Evolutionary conservation across 345 rosid genomes (phyloP).

Genomic region (Melaleuca quinquenervia): DNA sequence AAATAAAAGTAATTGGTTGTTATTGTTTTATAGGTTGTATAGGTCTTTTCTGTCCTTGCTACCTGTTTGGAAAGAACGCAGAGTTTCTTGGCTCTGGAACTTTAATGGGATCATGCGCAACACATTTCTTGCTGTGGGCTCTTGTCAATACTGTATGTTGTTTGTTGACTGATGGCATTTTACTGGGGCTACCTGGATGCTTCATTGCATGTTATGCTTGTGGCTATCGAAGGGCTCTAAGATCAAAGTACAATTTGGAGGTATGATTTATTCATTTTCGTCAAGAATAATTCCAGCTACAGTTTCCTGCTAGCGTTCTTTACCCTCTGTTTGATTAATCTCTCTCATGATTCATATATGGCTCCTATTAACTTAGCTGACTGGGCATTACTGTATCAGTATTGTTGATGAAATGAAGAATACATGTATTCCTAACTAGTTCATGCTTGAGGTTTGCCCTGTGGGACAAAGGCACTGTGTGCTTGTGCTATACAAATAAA

Average conservation of each 20-base stretch:
- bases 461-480: not conserved
- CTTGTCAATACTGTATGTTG: conserved; percentile 61
- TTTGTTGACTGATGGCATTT: conserved; percentile 54
- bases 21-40: conserved; percentile 39
- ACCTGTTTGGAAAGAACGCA: conserved; percentile 78
- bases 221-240: conserved; percentile 59
- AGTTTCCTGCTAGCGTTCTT: not conserved
- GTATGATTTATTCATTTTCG: conserved; percentile 18
- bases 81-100: conserved; percentile 86
- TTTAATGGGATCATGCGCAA: conserved; percentile 61
- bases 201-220: conserved; percentile 79
- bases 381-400: not conserved
- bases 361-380: not conserved
- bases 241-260: conserved; percentile 65
- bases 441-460: not conserved
- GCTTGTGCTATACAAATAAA: not conserved
- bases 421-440: not conserved
- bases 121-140: conserved; percentile 68
- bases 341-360: not conserved
- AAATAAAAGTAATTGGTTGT: not conserved
- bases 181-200: conserved; percentile 82
- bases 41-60: conserved; percentile 83
- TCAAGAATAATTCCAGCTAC: not conserved
- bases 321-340: not conserved
- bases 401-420: not conserved